A percentile compares a stretch with the other conserved stretches of the same genome.
Evolutionary conservation across 202 grass and related monocot species (phyloP).

Genomic region (Setaria italica): DNA sequence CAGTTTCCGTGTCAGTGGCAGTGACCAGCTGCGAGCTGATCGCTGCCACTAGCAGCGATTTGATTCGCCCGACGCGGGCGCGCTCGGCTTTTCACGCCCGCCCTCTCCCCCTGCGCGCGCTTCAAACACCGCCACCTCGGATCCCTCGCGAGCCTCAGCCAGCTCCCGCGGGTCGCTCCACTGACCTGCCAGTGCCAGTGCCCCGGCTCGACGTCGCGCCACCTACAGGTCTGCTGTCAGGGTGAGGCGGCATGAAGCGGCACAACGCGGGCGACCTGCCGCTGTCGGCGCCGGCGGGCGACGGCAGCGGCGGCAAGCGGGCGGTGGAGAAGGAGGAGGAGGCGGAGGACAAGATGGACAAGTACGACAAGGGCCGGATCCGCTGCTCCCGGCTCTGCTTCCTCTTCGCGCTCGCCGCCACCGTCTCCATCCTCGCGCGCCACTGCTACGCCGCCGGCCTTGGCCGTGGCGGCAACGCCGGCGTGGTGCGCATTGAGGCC

Average conservation of each 20-base stretch:
- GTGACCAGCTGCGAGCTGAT: neutral
- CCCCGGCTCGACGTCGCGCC: neutral
- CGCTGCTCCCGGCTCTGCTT: conserved; percentile 37
- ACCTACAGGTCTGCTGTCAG: neutral
- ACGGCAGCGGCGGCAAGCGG: conserved; percentile 11
- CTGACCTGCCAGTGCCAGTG: neutral
- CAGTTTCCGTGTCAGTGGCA: neutral
- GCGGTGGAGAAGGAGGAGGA: neutral
- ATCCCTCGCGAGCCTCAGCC: conserved; percentile 17
- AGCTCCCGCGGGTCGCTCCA: conserved; percentile 2
- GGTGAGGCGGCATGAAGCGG: conserved; percentile 47
- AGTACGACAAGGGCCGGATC: conserved; percentile 12
- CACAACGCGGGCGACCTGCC: conserved; percentile 41
- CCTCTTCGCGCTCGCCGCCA: conserved; percentile 39
- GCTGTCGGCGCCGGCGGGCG: conserved; percentile 39
- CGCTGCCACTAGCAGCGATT: neutral
- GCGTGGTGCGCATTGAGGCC: conserved; percentile 33
- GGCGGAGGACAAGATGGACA: conserved; percentile 34
- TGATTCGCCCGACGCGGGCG: conserved; percentile 11
- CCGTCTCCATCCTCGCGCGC: conserved; percentile 24
- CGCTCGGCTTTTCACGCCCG: conserved; percentile 32
- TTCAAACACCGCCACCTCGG: conserved; percentile 17
- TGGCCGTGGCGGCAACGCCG: neutral
- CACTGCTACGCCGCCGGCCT: conserved; percentile 45
- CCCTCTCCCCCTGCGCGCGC: conserved; percentile 26